Percentiles rank a stretch among this genome's conserved stretches.
Evolutionary conservation across 768 basidiomycete genomes (phyloP).

Genomic region (Lyophyllum atratum): DNA sequence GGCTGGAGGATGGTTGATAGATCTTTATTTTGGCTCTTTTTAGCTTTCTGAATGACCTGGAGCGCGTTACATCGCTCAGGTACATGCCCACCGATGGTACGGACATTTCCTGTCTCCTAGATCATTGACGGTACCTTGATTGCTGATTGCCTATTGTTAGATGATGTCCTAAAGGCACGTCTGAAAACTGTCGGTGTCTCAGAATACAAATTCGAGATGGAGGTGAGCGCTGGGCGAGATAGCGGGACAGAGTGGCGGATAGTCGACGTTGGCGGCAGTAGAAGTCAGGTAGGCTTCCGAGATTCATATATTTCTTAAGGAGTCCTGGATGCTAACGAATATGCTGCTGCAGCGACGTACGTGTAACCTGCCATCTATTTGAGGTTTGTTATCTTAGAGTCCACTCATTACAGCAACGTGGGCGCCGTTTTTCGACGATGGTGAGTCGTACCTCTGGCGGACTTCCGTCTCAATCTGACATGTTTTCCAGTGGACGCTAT

Average conservation of each 20-base stretch:
- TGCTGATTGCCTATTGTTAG: constrained; percentile 29
- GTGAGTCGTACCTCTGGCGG: constrained; percentile 62
- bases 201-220: constrained; percentile 83
- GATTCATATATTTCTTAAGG: not conserved
- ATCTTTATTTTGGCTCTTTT: not conserved
- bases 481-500: constrained; percentile 51
- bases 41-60: constrained; percentile 73
- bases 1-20: constrained; percentile 10
- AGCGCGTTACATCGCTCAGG: constrained; percentile 60
- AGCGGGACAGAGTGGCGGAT: constrained; percentile 73
- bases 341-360: constrained; percentile 32
- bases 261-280: constrained; percentile 76
- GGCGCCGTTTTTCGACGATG: constrained; percentile 46
- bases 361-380: constrained; percentile 5
- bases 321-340: constrained; percentile 11
- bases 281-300: constrained; percentile 56
- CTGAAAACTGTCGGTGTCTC: constrained; percentile 79
- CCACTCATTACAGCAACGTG: constrained; percentile 25
- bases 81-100: constrained; percentile 73
- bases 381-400: not conserved
- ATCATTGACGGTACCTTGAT: not conserved
- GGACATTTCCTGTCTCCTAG: constrained; percentile 1
- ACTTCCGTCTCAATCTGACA: not conserved
- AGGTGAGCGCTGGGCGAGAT: constrained; percentile 50
- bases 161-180: constrained; percentile 76